Conservation (phyloP, 768 basidiomycete species). For the Lentinus brumalis region DNA sequence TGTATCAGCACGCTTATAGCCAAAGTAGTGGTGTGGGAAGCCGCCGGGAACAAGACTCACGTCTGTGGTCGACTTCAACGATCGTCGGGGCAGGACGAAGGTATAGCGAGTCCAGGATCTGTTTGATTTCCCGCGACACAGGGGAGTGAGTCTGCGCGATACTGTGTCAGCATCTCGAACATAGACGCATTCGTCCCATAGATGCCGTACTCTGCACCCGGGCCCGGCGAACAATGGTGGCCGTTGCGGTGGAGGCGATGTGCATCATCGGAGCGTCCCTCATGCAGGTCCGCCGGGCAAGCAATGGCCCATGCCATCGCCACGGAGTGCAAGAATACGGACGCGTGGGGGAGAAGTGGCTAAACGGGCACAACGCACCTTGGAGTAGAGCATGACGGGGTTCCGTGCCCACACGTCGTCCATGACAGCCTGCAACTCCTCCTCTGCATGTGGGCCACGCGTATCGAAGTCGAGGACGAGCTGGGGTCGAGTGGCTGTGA, state of each 20-base stretch:
- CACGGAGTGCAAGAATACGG: neutral
- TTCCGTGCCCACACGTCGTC: conserved; percentile 71
- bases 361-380: conserved; percentile 41
- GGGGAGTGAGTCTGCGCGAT: conserved; percentile 58
- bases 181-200: neutral
- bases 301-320: neutral
- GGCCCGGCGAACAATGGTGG: neutral
- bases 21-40: neutral
- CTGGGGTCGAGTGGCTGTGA: conserved; percentile 66
- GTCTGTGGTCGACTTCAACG: conserved; percentile 70
- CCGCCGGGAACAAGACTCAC: conserved; percentile 27
- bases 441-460: conserved; percentile 55
- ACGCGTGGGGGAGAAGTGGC: conserved; percentile 3
- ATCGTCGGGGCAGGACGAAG: conserved; percentile 65
- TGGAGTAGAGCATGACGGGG: conserved; percentile 76
- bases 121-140: conserved; percentile 65
- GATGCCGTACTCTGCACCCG: neutral
- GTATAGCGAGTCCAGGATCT: conserved; percentile 54
- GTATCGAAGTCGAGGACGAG: conserved; percentile 85
- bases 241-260: neutral
- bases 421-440: conserved; percentile 62
- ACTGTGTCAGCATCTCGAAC: neutral
- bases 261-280: neutral
- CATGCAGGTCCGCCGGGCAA: conserved; percentile 5
- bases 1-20: neutral